phyloP scores from a whole-genome alignment of 2,329 filamentous ascomycete genomes.

The Camptophora hylomeconis region DNA sequence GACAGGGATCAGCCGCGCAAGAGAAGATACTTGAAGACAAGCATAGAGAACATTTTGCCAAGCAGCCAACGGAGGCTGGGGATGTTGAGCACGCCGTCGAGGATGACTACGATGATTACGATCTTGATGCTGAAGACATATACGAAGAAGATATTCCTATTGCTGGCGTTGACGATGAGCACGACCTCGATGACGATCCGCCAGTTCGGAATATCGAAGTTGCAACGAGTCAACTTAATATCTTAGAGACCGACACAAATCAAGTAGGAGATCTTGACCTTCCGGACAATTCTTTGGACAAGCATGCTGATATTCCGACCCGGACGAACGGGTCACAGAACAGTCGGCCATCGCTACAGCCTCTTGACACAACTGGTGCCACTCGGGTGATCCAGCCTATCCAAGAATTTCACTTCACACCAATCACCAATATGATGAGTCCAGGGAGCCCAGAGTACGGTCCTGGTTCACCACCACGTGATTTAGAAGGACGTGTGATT shows the following conservation, averaged over 20 bases:
- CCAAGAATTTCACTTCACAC: conserved; percentile 18
- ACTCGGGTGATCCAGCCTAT: too few relatives aligned
- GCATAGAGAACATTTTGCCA: conserved; percentile 41
- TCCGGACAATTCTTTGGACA: too few relatives aligned
- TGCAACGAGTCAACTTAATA: conserved; percentile 10
- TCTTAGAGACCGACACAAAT: conserved; percentile 16
- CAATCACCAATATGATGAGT: conserved; percentile 19
- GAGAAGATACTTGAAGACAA: conserved; percentile 52
- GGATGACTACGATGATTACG: conserved; percentile 29
- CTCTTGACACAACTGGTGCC: too few relatives aligned
- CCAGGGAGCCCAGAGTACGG: conserved; percentile 16
- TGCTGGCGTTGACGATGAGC: conserved; percentile 30
- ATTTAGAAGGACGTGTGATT: conserved; percentile 16
- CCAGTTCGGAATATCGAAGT: conserved; percentile 3
- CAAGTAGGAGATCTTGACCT: too few relatives aligned
- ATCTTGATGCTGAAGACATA: conserved; percentile 29
- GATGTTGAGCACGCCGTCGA: conserved; percentile 17
- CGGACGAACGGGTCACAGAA: too few relatives aligned
- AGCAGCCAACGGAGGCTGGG: conserved; percentile 22
- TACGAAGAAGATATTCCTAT: conserved; percentile 36
- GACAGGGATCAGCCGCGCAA: conserved; percentile 44
- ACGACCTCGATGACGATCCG: conserved; percentile 20
- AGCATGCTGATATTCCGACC: background rate
- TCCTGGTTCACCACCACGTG: conserved; percentile 18
- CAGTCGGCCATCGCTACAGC: conserved; percentile 14